These are phyloP conservation scores for Suhomyces sp. DNA, from an alignment of 805 yeast species.

Conservation along the genomic window DNA sequence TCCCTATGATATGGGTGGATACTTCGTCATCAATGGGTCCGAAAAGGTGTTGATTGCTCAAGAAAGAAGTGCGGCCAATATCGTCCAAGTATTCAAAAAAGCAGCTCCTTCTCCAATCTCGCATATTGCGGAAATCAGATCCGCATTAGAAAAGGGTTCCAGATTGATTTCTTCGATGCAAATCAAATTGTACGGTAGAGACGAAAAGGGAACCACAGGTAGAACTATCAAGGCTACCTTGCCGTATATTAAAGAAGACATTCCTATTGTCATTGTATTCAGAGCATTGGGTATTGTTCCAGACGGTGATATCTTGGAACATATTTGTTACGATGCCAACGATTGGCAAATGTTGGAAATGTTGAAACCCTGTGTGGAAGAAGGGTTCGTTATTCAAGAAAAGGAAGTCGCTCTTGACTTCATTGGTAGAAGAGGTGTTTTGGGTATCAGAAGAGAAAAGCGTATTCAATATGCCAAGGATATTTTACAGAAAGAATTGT, in stretches of 20 bases:
- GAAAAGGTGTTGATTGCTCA: slow-evolving; percentile 98
- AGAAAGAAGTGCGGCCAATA: slow-evolving; percentile 97
- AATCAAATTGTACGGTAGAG: slow-evolving; percentile 85
- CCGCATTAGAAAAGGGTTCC: slow-evolving; percentile 96
- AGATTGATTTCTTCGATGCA: slow-evolving; percentile 92
- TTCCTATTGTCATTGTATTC: slow-evolving; percentile 95
- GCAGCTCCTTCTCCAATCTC: slow-evolving; percentile 97
- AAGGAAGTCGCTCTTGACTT: slow-evolving; percentile 97
- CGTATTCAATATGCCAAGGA: slow-evolving; percentile 98
- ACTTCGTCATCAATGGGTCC: slow-evolving; percentile 96
- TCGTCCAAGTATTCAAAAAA: slow-evolving; percentile 96
- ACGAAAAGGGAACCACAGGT: slow-evolving; percentile 63
- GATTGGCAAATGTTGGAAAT: slow-evolving; percentile 99
- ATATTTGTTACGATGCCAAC: slow-evolving; percentile 93
- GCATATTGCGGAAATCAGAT: slow-evolving; percentile 93
- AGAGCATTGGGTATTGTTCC: slow-evolving; percentile 98
- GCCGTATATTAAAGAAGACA: slow-evolving; percentile 95
- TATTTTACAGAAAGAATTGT: slow-evolving; percentile 90
- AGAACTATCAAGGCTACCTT: slow-evolving; percentile 92
- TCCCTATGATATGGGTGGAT: slow-evolving; percentile 99
- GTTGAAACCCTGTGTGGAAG: slow-evolving; percentile 98
- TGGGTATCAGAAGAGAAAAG: slow-evolving; percentile 94
- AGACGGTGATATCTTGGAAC: slow-evolving; percentile 98
- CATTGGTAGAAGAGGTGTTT: slow-evolving; percentile 96
- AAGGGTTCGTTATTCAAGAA: slow-evolving; percentile 97